Conservation (phyloP, 768 basidiomycete genomes). For the Russula ochroleuca region DNA sequence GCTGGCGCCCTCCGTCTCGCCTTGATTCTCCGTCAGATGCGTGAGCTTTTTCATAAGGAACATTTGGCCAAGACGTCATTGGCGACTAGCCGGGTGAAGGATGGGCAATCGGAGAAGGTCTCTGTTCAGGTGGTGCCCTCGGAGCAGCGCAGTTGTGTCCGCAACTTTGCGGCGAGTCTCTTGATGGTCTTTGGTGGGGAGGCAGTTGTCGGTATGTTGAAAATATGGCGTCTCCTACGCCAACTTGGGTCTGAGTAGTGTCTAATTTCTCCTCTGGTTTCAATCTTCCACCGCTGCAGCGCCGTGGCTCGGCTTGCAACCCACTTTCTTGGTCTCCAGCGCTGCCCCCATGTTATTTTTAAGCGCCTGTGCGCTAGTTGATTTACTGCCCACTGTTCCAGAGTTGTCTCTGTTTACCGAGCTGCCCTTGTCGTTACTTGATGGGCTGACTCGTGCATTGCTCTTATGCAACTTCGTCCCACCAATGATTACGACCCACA, state of each 20-base stretch:
- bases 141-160: conserved; percentile 23
- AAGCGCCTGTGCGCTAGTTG: conserved; percentile 14
- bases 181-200: conserved; percentile 29
- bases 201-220: conserved; percentile 24
- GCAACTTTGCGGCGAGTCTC: conserved; percentile 23
- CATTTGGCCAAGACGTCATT: conserved; percentile 9
- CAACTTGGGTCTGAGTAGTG: conserved; percentile 1
- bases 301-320: conserved; percentile 26
- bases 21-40: conserved; percentile 25
- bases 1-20: conserved; percentile 25
- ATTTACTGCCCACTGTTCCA: conserved; percentile 21
- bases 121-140: not conserved
- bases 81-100: not conserved
- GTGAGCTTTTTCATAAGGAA: conserved; percentile 14
- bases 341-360: conserved; percentile 16
- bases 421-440: conserved; percentile 17
- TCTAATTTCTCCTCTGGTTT: not conserved
- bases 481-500: conserved; percentile 21
- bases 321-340: conserved; percentile 23
- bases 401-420: conserved; percentile 22
- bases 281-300: conserved; percentile 4
- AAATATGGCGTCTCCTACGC: not conserved
- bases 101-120: not conserved
- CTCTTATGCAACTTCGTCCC: conserved; percentile 27
- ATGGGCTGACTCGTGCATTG: conserved; percentile 27